Base-by-base conservation (phyloP, 176 grass and related monocot species). In the Rhynchospora tenuis region DNA sequence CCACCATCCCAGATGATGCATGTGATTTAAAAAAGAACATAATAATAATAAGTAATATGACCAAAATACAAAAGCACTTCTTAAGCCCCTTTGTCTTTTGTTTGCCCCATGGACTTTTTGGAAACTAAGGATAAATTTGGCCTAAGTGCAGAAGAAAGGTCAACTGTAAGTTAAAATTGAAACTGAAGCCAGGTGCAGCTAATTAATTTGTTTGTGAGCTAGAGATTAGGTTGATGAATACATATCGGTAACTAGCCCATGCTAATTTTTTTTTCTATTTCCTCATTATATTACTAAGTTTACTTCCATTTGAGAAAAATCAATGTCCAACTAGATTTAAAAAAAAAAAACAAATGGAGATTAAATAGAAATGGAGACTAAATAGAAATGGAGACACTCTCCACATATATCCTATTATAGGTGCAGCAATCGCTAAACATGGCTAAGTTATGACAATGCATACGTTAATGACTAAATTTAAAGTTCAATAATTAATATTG, bases 1-100 rank as follows among this genome's bases (percentile, higher is more conserved):
- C 59, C 0, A 73, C 81, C 50, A 78, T 88, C 73, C 69, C 81
- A 51, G 81, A 84, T 33, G 81, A 83, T 43, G 81, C 86, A 28
- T 66, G 70, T 59, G 24, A 66, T 66, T 66, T 27, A 33, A 33
- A 66, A 9, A 51, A 51, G 1, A 51, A 7, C 9, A 51, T 38
- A 38, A 38, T 38, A 3, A 38, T 38, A 63, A 26, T 26, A 28
- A 12, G 13, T 67, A 38, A 38, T 67, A 28, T 6, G 5, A 38
- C 14, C 64, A 67, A 33, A 67, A 67, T 17, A 67, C 4, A 38
- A 33, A 67, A 67, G 28, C 5, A 67, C 6, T 67, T 42, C 22
- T 67, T 24, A 33, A 42, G 29, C 28, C 15, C 28, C 6, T 67
- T 67, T 38, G 29, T 0, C 26, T 67, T 42, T 67, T 67, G 13